These are phyloP conservation scores for Phytophthora palmivora DNA, from an alignment of 352 stramenopile species.

Conservation along the genomic window DNA sequence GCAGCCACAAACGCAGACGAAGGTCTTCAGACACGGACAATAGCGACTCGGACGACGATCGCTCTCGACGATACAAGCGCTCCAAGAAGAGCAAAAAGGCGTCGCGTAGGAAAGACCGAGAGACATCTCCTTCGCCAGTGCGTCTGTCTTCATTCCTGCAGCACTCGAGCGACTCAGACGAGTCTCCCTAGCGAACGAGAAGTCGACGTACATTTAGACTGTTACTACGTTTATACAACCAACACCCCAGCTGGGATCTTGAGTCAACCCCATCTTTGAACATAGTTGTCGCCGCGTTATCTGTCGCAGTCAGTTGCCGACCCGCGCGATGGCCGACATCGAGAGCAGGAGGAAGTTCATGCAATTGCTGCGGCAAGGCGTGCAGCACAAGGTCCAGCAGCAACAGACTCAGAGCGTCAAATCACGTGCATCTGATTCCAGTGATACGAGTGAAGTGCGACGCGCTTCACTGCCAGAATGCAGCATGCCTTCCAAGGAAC, in stretches of 20 bases:
- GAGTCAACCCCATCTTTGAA: slow-evolving; percentile 28
- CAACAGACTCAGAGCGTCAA: slow-evolving; percentile 27
- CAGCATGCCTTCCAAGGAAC: background rate
- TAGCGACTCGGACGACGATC: slow-evolving; percentile 34
- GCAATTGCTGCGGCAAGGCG: slow-evolving; percentile 65
- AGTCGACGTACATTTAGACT: slow-evolving; percentile 25
- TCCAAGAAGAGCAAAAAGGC: slow-evolving; percentile 54
- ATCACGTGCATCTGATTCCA: slow-evolving; percentile 8
- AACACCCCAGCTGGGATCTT: slow-evolving; percentile 17
- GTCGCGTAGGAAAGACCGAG: slow-evolving; percentile 45
- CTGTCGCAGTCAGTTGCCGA: slow-evolving; percentile 21
- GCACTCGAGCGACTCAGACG: slow-evolving; percentile 44
- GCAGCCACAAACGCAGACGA: slow-evolving; percentile 63
- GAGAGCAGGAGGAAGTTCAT: slow-evolving; percentile 53
- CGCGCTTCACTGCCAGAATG: slow-evolving; percentile 20
- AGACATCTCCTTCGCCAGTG: slow-evolving; percentile 66
- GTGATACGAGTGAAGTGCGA: slow-evolving; percentile 28
- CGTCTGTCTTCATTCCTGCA: slow-evolving; percentile 94
- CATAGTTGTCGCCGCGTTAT: slow-evolving; percentile 23
- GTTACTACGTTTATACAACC: slow-evolving; percentile 27
- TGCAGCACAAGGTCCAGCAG: slow-evolving; percentile 57
- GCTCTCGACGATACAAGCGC: slow-evolving; percentile 40
- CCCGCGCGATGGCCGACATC: slow-evolving; percentile 26
- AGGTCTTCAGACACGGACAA: slow-evolving; percentile 56
- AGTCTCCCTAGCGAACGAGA: slow-evolving; percentile 27